phyloP scores from a whole-genome alignment of 2,329 filamentous ascomycete genomes.

The Pseudocercospora vitis region DNA sequence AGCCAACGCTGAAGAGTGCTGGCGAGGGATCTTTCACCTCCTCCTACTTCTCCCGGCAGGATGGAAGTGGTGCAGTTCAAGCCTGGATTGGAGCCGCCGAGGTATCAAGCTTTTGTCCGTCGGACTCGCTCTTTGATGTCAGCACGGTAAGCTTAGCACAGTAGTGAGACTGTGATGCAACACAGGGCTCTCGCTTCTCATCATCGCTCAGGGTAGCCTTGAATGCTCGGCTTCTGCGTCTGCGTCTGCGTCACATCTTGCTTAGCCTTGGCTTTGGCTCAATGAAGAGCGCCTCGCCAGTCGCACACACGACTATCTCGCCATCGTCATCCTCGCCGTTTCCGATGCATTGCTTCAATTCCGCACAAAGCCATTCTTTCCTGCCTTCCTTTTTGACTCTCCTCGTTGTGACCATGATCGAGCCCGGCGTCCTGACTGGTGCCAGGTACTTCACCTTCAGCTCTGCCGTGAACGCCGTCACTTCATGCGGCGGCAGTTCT shows the following conservation, averaged over 20 bases:
- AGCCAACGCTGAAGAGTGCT: too few species aligned
- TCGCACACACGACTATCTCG: constrained; percentile 51
- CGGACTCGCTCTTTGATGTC: too few species aligned
- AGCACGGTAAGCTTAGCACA: too few species aligned
- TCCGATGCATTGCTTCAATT: constrained; percentile 41
- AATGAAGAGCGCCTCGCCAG: constrained; percentile 56
- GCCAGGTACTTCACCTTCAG: constrained; percentile 57
- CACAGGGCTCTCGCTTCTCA: too few species aligned
- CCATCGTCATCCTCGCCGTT: constrained; percentile 43
- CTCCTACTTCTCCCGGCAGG: too few species aligned
- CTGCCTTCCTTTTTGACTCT: constrained; percentile 51
- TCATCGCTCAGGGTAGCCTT: too few species aligned
- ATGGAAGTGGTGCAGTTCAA: too few species aligned
- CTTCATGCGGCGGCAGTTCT: constrained; percentile 26
- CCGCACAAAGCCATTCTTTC: constrained; percentile 54
- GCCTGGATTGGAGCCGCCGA: too few species aligned
- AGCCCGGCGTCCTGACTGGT: constrained; percentile 53
- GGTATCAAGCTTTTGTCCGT: too few species aligned
- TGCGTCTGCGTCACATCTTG: constrained; percentile 18
- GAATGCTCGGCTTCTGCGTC: background rate
- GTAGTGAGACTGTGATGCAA: too few species aligned
- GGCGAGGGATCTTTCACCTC: too few species aligned
- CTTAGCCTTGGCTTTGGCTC: constrained; percentile 33
- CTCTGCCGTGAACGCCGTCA: constrained; percentile 51
- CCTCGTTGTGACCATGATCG: constrained; percentile 49